Percentiles rank a stretch among this genome's conserved stretches.
Conservation (phyloP, 1,284 basidiomycete species). For the Ceratorhiza oryzae-sativae region DNA sequence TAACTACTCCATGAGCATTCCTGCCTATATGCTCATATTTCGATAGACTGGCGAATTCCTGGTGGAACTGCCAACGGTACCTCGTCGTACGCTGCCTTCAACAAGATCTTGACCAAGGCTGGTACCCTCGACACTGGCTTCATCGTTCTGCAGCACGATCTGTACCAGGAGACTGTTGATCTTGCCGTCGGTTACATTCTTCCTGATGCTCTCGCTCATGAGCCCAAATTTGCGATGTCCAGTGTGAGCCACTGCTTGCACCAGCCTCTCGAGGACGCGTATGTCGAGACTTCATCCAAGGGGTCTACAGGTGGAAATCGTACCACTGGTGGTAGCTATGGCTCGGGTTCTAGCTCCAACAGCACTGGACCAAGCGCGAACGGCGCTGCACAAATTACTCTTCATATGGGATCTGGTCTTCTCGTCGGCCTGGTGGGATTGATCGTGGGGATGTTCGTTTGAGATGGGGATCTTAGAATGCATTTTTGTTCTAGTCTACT, state of each 20-base stretch:
- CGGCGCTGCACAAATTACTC: background rate
- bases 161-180: conserved; percentile 85
- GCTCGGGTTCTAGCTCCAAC: background rate
- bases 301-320: conserved; percentile 1
- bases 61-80: conserved; percentile 68
- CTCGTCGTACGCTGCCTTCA: conserved; percentile 56
- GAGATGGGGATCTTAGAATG: background rate
- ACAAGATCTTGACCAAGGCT: conserved; percentile 53
- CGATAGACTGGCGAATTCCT: conserved; percentile 80
- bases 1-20: conserved; percentile 42
- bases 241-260: conserved; percentile 74
- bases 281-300: conserved; percentile 69
- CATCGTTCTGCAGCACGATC: conserved; percentile 88
- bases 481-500: conserved; percentile 5
- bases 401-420: background rate
- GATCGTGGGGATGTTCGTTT: conserved; percentile 12
- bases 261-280: conserved; percentile 63
- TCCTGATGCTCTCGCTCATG: conserved; percentile 67
- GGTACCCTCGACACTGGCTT: conserved; percentile 63
- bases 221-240: conserved; percentile 67
- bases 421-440: conserved; percentile 8
- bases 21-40: conserved; percentile 41
- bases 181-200: conserved; percentile 88
- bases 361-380: conserved; percentile 8
- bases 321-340: conserved; percentile 3